phyloP scores from a whole-genome alignment of 1,284 basidiomycete genomes.

The Ceratobasidium sp. region DNA sequence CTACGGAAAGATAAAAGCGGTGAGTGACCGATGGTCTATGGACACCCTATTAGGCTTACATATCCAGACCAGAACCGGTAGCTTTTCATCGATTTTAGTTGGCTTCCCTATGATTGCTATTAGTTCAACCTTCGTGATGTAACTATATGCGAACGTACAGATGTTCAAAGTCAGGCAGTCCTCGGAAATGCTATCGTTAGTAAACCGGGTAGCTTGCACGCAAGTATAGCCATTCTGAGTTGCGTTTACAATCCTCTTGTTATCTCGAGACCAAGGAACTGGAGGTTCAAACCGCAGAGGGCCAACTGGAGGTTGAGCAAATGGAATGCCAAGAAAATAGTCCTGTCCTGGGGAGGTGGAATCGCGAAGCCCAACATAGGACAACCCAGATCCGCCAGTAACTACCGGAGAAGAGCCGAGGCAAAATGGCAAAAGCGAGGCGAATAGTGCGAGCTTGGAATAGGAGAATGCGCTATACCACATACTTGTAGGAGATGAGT shows the following conservation, averaged over 20 bases:
- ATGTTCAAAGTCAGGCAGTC: constrained; percentile 61
- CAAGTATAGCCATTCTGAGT: constrained; percentile 28
- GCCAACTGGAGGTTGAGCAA: constrained; percentile 44
- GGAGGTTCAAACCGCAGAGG: constrained; percentile 63
- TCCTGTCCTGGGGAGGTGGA: constrained; percentile 15
- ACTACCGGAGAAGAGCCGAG: no score
- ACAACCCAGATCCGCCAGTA: no score
- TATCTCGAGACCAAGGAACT: constrained; percentile 60
- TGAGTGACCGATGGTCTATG: not conserved
- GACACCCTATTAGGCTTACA: constrained; percentile 36
- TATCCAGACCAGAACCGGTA: constrained; percentile 59
- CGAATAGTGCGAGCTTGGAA: no score
- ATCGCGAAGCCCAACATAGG: constrained; percentile 49
- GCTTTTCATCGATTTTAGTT: constrained; percentile 17
- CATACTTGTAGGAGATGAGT: no score
- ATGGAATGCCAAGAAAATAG: constrained; percentile 46
- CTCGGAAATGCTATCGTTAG: constrained; percentile 52
- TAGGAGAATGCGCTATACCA: no score
- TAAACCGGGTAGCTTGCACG: constrained; percentile 20
- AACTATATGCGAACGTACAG: constrained; percentile 48
- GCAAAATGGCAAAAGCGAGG: no score
- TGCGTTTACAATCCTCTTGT: constrained; percentile 38
- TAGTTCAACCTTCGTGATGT: constrained; percentile 48
- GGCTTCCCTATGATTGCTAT: constrained; percentile 36
- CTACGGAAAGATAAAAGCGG: constrained; percentile 37